Evolutionary conservation across 345 rosid species (phyloP).

Genomic region (Gynandropsis gynandra): DNA sequence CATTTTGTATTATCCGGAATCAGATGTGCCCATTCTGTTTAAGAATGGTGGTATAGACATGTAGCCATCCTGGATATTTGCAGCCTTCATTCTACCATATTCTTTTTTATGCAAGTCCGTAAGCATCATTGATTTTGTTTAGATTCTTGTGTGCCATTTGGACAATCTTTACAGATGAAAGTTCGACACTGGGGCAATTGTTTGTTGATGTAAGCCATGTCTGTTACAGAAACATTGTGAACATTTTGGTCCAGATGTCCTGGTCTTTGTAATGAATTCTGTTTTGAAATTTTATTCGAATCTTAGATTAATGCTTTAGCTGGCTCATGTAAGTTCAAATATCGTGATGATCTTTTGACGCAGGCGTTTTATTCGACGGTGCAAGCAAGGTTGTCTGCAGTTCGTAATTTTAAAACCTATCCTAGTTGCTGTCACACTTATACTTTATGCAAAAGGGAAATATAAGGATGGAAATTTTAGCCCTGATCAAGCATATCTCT

Average conservation of each 20-base stretch:
- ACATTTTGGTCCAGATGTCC: conserved; percentile 4
- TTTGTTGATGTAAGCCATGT: background rate
- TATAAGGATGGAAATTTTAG: conserved; percentile 94
- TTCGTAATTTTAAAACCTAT: conserved; percentile 96
- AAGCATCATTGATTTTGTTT: background rate
- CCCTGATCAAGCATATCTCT: conserved; percentile 89
- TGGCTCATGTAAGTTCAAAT: conserved; percentile 11
- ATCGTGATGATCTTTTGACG: conserved; percentile 18
- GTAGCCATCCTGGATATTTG: no score
- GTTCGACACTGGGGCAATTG: background rate
- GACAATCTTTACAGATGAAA: background rate
- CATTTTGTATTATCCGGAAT: no score
- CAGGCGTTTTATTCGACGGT: conserved; percentile 92
- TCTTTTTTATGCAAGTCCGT: background rate
- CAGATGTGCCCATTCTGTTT: no score
- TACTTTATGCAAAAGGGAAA: conserved; percentile 89
- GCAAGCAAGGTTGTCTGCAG: conserved; percentile 99
- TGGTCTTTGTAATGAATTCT: background rate
- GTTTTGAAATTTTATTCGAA: background rate
- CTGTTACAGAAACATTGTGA: background rate
- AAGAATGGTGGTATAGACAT: background rate
- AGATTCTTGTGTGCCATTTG: background rate
- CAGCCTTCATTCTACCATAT: background rate
- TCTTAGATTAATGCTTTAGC: conserved; percentile 4
- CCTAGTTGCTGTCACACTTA: conserved; percentile 73